Percentiles rank a stretch among this genome's conserved stretches.
These are phyloP conservation scores for Rubroboletus satanas DNA, from an alignment of 768 basidiomycete species.

Conservation along the genomic window DNA sequence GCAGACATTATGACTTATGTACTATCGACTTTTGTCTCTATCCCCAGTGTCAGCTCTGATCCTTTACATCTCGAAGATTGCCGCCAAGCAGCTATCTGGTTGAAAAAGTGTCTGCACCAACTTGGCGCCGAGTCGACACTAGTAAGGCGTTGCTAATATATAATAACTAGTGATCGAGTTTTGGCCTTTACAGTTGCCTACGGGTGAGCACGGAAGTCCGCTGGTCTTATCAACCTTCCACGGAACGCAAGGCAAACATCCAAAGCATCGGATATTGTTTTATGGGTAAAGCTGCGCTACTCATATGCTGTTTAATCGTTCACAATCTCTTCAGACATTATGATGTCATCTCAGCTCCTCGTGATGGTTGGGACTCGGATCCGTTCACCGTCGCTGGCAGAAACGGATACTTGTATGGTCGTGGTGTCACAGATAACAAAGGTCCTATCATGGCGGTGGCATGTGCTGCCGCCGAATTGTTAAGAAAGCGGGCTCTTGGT, in stretches of 20 bases:
- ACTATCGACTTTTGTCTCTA: slow-evolving; percentile 79
- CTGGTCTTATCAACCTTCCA: slow-evolving; percentile 86
- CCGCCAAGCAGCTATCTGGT: slow-evolving; percentile 89
- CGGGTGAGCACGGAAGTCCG: slow-evolving; percentile 75
- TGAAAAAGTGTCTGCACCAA: slow-evolving; percentile 83
- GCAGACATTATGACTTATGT: slow-evolving; percentile 74
- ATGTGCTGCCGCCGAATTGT: slow-evolving; percentile 80
- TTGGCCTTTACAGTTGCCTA: slow-evolving; percentile 54
- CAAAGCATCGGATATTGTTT: slow-evolving; percentile 76
- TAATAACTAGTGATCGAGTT: neutral
- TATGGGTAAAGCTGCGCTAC: slow-evolving; percentile 60
- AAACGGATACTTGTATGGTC: slow-evolving; percentile 88
- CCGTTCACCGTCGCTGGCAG: slow-evolving; percentile 80
- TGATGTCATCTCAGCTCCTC: slow-evolving; percentile 86
- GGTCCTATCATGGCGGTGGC: slow-evolving; percentile 92
- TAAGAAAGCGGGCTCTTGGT: slow-evolving; percentile 67
- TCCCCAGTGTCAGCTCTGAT: slow-evolving; percentile 78
- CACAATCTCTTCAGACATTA: slow-evolving; percentile 62
- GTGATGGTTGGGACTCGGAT: slow-evolving; percentile 73
- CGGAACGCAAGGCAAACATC: slow-evolving; percentile 55
- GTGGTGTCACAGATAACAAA: slow-evolving; percentile 92
- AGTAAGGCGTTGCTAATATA: slow-evolving; percentile 37
- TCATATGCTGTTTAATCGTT: neutral
- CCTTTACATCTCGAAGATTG: slow-evolving; percentile 77
- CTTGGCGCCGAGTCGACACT: slow-evolving; percentile 81